phyloP scores from a whole-genome alignment of 352 stramenopile species.

The Phytophthora boehmeriae region DNA sequence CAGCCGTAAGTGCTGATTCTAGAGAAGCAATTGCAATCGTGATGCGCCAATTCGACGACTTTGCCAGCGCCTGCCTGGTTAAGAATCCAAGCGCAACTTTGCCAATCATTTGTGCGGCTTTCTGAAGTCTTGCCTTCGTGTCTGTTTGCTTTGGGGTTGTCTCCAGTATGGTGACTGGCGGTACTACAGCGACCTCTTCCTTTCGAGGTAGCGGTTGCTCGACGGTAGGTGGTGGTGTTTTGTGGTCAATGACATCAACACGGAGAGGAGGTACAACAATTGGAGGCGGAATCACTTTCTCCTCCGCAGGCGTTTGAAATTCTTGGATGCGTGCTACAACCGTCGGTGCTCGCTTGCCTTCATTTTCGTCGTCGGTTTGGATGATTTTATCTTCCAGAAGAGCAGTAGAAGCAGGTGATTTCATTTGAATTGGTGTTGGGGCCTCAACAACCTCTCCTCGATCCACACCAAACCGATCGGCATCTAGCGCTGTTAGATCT shows the following conservation, averaged over 20 bases:
- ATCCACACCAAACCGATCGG: constrained; percentile 68
- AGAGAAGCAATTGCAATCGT: constrained; percentile 38
- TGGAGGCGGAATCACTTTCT: neutral
- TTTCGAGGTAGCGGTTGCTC: constrained; percentile 4
- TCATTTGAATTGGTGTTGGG: neutral
- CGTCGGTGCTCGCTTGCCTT: constrained; percentile 9
- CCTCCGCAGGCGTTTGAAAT: constrained; percentile 37
- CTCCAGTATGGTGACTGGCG: neutral
- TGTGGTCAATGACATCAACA: constrained; percentile 8
- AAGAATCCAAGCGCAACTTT: neutral
- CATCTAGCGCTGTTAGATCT: constrained; percentile 68
- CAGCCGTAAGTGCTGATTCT: constrained; percentile 32
- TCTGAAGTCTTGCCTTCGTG: neutral
- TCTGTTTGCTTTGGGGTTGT: constrained; percentile 5
- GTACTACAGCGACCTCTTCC: neutral
- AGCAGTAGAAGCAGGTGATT: neutral
- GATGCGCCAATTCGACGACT: constrained; percentile 61
- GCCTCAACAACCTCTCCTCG: constrained; percentile 25
- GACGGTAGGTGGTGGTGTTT: constrained; percentile 6
- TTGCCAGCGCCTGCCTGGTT: constrained; percentile 37
- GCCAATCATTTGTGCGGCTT: neutral
- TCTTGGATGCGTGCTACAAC: constrained; percentile 12
- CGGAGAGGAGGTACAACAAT: constrained; percentile 7
- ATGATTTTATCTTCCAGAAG: constrained; percentile 56
- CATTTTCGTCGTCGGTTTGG: constrained; percentile 59